Evolutionary conservation across 2,329 filamentous ascomycete species (phyloP).

Genomic region (Alternaria rosae): DNA sequence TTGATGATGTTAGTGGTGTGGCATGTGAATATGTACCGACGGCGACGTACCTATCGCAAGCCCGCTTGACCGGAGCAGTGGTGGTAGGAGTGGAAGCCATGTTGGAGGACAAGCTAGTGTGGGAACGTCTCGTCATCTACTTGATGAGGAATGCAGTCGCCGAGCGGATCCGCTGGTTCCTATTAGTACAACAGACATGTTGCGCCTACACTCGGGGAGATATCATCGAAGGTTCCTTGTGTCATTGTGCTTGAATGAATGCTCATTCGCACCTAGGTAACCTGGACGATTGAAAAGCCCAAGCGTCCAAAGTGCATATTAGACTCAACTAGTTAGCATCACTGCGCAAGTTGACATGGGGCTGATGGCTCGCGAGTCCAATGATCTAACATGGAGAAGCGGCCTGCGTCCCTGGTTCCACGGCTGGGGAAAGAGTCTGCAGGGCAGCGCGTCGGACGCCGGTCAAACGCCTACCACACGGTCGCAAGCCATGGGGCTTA

Average conservation of each 20-base stretch:
- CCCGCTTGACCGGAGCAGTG: conserved; percentile 51
- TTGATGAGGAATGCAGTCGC: conserved; percentile 26
- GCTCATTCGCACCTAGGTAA: conserved; percentile 40
- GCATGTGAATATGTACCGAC: conserved; percentile 10
- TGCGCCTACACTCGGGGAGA: conserved; percentile 34
- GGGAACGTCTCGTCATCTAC: conserved; percentile 21
- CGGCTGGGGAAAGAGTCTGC: conserved; percentile 32
- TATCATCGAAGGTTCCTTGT: conserved; percentile 36
- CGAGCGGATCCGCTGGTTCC: conserved; percentile 32
- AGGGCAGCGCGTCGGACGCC: conserved; percentile 37
- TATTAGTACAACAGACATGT: conserved; percentile 37
- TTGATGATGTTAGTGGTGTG: conserved; percentile 17
- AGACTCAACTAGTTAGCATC: conserved; percentile 39
- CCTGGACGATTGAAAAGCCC: conserved; percentile 41
- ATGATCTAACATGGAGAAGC: conserved; percentile 30
- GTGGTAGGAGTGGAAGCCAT: conserved; percentile 37
- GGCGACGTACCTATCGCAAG: conserved; percentile 51
- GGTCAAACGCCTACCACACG: conserved; percentile 37
- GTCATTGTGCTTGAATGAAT: conserved; percentile 42
- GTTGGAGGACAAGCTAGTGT: conserved; percentile 11
- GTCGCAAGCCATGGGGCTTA: conserved; percentile 34
- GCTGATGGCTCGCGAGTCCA: conserved; percentile 26
- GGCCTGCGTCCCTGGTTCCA: conserved; percentile 36
- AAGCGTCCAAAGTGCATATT: conserved; percentile 47
- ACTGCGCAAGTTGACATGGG: conserved; percentile 33